Base-by-base conservation (phyloP, 495 filamentous ascomycete genomes). In the Penicillium bialowiezense region DNA sequence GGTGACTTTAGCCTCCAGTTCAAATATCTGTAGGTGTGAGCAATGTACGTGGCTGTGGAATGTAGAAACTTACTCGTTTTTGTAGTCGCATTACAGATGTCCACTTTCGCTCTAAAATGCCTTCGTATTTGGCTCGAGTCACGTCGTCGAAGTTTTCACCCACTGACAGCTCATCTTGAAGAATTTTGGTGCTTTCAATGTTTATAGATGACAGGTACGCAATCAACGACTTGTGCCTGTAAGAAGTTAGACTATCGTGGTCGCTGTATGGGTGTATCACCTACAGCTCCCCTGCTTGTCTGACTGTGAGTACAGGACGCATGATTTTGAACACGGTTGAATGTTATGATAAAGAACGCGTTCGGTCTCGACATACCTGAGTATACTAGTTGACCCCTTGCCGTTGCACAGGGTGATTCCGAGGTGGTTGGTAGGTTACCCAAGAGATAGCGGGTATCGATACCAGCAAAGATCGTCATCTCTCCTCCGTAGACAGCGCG, bases 71-170 rank as follows among this genome's bases (percentile, higher is more conserved):
- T 65, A 88, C 88, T 85, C 90, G 95, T 69, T 91, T 95, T 67
- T 95, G 91, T 63, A 96, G 69, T 44, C 90, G 78, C 50, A 93
- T 88, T 3, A 93, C 86, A 53, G 87, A 89, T 15, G 91, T 95
- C 90, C 90, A 96, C 72, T 96, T 96, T 74, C 91, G 93, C 74
- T 96, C 90, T 63, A 96, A 63, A 13, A 96, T 64, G 5, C 87
- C 87, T 58, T 91, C 88, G 69, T 95, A 96, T 67, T 90, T 95
- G 73, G 92, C 91, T 29, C 82, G 72, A 5, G 86, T 39, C 1
- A 21, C 90, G 4, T 86, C 77, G 62, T 93, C 88, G 57, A 92
- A 91, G 39, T 71, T 79, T 41, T 86, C 77, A 50, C 76, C 77
- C n/a, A 91, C 72, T 32, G 73, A 74, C 2, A 87, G 65, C 32